Percentiles rank a stretch among this genome's conserved stretches.
phyloP scores from a whole-genome alignment of 768 basidiomycete species.

The Tylopilus balloui region DNA sequence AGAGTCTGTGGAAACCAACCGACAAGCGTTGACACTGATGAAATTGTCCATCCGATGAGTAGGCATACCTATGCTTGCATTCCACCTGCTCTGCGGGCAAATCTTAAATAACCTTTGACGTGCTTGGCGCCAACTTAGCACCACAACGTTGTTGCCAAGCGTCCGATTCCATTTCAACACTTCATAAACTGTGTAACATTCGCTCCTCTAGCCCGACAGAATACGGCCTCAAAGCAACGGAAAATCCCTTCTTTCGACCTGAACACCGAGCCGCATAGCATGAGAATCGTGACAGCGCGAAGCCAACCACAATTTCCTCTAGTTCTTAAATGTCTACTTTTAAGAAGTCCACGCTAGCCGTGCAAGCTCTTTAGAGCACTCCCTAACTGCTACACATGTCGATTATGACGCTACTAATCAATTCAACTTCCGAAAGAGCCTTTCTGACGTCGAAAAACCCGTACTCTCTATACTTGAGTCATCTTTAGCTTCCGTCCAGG shows the following conservation, averaged over 20 bases:
- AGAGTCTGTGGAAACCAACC: background rate
- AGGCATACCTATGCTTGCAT: no score
- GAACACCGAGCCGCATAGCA: background rate
- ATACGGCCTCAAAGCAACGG: background rate
- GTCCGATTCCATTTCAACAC: background rate
- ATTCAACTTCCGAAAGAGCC: background rate
- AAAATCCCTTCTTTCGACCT: background rate
- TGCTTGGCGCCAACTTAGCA: background rate
- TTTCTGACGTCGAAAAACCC: conserved; percentile 11
- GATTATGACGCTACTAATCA: conserved; percentile 6
- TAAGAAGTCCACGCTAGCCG: conserved; percentile 7
- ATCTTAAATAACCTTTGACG: no score
- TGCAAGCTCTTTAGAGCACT: conserved; percentile 11
- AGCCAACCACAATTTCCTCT: background rate
- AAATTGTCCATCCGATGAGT: background rate
- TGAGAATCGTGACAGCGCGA: background rate
- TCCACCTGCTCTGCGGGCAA: background rate
- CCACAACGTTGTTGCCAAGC: background rate
- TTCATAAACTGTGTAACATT: conserved; percentile 11
- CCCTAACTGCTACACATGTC: conserved; percentile 12
- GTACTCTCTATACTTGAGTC: background rate
- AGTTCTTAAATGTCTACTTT: conserved; percentile 15
- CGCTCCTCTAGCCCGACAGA: conserved; percentile 6
- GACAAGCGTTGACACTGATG: no score
- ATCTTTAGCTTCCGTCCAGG: conserved; percentile 4